Evolutionary conservation across 208 protist genomes (phyloP).

Genomic region (Trypanosomatidae sp.): DNA sequence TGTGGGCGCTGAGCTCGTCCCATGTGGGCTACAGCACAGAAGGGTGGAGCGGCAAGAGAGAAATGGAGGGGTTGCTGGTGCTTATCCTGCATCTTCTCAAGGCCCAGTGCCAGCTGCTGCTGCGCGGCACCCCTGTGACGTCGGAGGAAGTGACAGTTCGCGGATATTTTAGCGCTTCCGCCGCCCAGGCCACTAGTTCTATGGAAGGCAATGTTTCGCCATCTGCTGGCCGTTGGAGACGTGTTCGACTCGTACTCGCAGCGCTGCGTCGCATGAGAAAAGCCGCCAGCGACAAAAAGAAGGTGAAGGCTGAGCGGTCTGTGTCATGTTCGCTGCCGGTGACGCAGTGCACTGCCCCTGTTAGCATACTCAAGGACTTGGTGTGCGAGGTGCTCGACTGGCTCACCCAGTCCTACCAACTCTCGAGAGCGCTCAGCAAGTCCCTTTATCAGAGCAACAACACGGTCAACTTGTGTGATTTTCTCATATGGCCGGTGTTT

Average conservation of each 20-base stretch:
- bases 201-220: not conserved
- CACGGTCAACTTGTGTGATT: slow-evolving; percentile 39
- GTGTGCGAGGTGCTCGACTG: slow-evolving; percentile 44
- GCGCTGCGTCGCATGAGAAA: slow-evolving; percentile 14
- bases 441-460: slow-evolving; percentile 45
- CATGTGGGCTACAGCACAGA: slow-evolving; percentile 17
- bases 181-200: slow-evolving; percentile 2
- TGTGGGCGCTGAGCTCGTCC: slow-evolving; percentile 27
- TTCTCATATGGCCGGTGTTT: slow-evolving; percentile 50
- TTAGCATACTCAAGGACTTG: slow-evolving; percentile 18
- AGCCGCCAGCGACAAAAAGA: not conserved
- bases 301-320: not conserved
- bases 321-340: not conserved
- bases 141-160: slow-evolving; percentile 29
- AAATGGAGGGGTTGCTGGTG: slow-evolving; percentile 32
- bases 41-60: slow-evolving; percentile 25
- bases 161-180: slow-evolving; percentile 27
- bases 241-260: slow-evolving; percentile 8
- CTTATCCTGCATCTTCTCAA: slow-evolving; percentile 33
- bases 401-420: slow-evolving; percentile 34
- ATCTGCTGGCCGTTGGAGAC: slow-evolving; percentile 18
- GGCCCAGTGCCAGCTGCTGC: slow-evolving; percentile 30
- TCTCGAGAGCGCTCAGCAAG: slow-evolving; percentile 28
- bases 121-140: slow-evolving; percentile 15
- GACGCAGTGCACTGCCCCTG: slow-evolving; percentile 10